Evolutionary conservation across 352 stramenopile genomes (phyloP).

Genomic region (Globisporangium cystogenes): DNA sequence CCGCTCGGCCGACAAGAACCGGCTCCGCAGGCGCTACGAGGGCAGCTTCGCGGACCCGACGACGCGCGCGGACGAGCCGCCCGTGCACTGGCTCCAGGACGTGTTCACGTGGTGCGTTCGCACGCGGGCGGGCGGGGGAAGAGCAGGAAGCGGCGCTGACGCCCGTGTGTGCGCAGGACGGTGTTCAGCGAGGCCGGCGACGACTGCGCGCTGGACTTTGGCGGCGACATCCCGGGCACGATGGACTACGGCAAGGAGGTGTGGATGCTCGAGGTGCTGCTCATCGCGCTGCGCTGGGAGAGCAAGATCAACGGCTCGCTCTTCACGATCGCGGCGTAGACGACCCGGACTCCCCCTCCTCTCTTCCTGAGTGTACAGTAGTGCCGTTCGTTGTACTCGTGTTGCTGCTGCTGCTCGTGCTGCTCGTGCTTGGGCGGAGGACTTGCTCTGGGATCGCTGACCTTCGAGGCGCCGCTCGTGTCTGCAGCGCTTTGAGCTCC

Average conservation of each 20-base stretch:
- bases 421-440: too few relatives aligned
- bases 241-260: constrained; percentile 29
- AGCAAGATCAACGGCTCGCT: constrained; percentile 36
- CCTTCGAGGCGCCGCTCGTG: too few relatives aligned
- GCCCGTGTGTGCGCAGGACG: background rate
- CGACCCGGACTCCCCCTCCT: too few relatives aligned
- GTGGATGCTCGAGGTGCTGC: constrained; percentile 65
- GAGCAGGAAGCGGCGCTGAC: background rate
- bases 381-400: too few relatives aligned
- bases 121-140: too few relatives aligned
- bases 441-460: too few relatives aligned
- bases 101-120: constrained; percentile 52
- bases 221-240: constrained; percentile 34
- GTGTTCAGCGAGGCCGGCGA: constrained; percentile 17
- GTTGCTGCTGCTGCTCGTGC: too few relatives aligned
- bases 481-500: too few relatives aligned
- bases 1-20: constrained; percentile 21
- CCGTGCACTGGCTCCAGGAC: constrained; percentile 48
- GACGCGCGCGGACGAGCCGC: background rate
- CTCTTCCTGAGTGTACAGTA: too few relatives aligned
- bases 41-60: constrained; percentile 1
- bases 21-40: constrained; percentile 2
- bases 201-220: constrained; percentile 40
- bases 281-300: constrained; percentile 59
- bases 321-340: constrained; percentile 15